Evolutionary conservation across 1,139 yeast species (phyloP).

Genomic region (Candida sp.): DNA sequence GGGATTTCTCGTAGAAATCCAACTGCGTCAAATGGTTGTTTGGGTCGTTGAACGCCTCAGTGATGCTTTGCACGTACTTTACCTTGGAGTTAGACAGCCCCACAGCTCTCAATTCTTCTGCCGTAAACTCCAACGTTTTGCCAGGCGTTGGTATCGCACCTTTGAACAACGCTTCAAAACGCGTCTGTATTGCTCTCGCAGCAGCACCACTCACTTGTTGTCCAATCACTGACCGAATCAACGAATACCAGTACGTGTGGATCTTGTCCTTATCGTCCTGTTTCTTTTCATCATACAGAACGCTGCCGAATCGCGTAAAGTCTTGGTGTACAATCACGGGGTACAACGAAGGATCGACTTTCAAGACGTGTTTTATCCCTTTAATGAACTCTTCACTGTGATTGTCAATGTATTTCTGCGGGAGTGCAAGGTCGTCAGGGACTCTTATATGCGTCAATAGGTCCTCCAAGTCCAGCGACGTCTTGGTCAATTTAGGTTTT

Average conservation of each 20-base stretch:
- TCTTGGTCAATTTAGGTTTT: conserved; percentile 10
- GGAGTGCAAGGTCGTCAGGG: conserved; percentile 36
- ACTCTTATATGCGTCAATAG: conserved; percentile 25
- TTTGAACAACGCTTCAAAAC: conserved; percentile 43
- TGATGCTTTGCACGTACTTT: conserved; percentile 64
- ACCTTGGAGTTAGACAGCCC: conserved; percentile 79
- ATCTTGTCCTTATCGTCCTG: conserved; percentile 20
- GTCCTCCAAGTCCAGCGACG: conserved; percentile 28
- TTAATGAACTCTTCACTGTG: conserved; percentile 50
- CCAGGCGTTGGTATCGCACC: conserved; percentile 57
- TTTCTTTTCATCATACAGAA: not conserved
- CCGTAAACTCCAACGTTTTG: conserved; percentile 40
- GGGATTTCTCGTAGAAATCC: conserved; percentile 38
- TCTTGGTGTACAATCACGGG: conserved; percentile 32
- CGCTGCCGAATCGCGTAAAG: conserved; percentile 24
- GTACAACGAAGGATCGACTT: conserved; percentile 47
- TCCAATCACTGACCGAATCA: conserved; percentile 56
- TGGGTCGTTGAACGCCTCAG: conserved; percentile 55
- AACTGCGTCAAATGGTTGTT: conserved; percentile 38
- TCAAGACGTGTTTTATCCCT: conserved; percentile 44
- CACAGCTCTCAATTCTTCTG: conserved; percentile 56
- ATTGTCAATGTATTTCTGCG: conserved; percentile 37
- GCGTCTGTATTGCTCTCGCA: conserved; percentile 63
- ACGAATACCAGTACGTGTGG: conserved; percentile 45
- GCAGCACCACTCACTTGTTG: conserved; percentile 92